A percentile compares a stretch with the other conserved stretches of the same genome.
Conservation (phyloP, 2,329 filamentous ascomycete genomes). For the Colletotrichum higginsianum region DNA sequence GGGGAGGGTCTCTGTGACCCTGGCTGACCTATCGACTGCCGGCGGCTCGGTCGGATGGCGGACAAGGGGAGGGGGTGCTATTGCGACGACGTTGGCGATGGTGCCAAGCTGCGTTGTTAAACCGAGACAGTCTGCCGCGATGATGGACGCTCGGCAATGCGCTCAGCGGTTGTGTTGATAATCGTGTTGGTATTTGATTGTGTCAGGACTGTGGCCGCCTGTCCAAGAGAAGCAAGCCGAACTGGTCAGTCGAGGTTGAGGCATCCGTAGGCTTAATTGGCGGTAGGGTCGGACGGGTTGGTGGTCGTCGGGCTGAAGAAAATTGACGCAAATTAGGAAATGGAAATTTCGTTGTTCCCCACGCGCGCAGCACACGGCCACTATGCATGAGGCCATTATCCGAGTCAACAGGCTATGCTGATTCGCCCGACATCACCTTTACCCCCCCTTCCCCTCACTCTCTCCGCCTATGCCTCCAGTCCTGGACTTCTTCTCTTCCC, state of each 20-base stretch:
- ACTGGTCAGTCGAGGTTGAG: neutral
- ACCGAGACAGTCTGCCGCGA: slow-evolving; percentile 4
- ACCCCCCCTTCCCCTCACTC: slow-evolving; percentile 15
- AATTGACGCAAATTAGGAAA: slow-evolving; percentile 24
- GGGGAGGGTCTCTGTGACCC: neutral
- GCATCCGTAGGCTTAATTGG: slow-evolving; percentile 9
- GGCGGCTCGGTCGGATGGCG: slow-evolving; percentile 17
- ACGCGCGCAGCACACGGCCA: neutral
- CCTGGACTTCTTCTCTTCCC: slow-evolving; percentile 24
- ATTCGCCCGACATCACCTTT: slow-evolving; percentile 16
- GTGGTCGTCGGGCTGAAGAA: neutral
- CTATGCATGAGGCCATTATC: neutral
- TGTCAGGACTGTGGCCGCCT: too few species aligned
- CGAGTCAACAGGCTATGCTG: slow-evolving; percentile 5
- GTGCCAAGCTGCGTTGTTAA: neutral
- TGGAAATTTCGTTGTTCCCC: slow-evolving; percentile 18
- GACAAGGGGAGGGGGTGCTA: neutral
- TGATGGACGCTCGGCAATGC: slow-evolving; percentile 3
- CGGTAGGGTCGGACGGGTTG: neutral
- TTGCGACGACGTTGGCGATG: neutral
- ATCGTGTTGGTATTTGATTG: too few species aligned
- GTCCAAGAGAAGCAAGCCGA: too few species aligned
- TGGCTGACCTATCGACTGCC: slow-evolving; percentile 5
- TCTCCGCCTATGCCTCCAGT: slow-evolving; percentile 28
- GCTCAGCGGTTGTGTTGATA: neutral